Evolutionary conservation across 2,329 filamentous ascomycete species (phyloP).

Genomic region (Fusarium tricinctum): DNA sequence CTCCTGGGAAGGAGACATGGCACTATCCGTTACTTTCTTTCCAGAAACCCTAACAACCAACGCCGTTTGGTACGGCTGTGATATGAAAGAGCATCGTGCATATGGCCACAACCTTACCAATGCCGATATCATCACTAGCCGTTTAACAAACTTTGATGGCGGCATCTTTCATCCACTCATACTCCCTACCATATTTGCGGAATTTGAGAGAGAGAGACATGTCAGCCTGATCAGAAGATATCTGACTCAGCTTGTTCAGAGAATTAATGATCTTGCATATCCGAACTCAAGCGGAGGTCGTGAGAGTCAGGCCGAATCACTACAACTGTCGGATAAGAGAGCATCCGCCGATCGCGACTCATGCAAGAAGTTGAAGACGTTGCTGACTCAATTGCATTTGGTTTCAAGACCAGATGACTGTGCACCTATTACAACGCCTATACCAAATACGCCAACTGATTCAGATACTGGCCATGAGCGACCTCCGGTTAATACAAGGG

Average conservation of each 20-base stretch:
- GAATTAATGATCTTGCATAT: not conserved
- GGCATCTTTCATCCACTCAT: not conserved
- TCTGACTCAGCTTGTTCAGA: not conserved
- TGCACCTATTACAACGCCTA: not conserved
- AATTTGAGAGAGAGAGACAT: conserved; percentile 16
- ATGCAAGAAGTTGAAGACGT: not conserved
- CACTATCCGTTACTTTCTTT: not conserved
- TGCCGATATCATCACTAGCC: not conserved
- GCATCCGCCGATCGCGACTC: accelerated
- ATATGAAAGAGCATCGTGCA: not conserved
- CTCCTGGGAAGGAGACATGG: not conserved
- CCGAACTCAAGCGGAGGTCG: accelerated
- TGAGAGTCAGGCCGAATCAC: not conserved
- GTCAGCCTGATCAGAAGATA: not conserved
- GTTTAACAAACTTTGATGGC: not conserved
- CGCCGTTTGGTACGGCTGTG: conserved; percentile 2
- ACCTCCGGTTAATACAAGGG: accelerated
- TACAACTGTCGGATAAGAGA: not conserved
- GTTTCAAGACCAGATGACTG: too few species aligned
- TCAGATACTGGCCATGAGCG: accelerated
- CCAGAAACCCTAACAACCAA: not conserved
- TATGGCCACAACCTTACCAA: not conserved
- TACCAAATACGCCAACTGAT: not conserved
- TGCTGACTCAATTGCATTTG: not conserved
- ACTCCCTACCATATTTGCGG: not conserved